phyloP scores from a whole-genome alignment of 768 basidiomycete species.

The Cyathus striatus region DNA sequence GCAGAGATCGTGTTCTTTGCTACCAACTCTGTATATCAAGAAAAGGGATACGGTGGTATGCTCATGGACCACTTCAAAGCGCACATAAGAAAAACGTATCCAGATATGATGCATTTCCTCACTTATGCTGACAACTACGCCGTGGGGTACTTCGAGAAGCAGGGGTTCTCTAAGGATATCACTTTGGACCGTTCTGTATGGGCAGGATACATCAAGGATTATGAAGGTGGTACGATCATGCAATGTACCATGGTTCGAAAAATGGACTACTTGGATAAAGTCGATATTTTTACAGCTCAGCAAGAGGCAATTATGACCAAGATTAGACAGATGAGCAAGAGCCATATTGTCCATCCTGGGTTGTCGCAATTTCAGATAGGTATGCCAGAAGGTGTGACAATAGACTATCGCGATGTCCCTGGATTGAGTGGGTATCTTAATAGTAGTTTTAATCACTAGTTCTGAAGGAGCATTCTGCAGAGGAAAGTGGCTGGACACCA shows the following conservation, averaged over 20 bases:
- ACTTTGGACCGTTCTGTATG: slow-evolving; percentile 85
- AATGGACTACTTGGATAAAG: slow-evolving; percentile 83
- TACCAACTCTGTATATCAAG: slow-evolving; percentile 93
- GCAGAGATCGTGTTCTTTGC: slow-evolving; percentile 99
- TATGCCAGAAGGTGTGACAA: slow-evolving; percentile 37
- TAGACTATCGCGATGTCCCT: slow-evolving; percentile 79
- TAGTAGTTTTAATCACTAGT: slow-evolving; percentile 3
- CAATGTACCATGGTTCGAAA: slow-evolving; percentile 94
- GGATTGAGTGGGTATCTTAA: slow-evolving; percentile 63
- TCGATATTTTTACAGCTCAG: slow-evolving; percentile 70
- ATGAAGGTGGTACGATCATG: slow-evolving; percentile 99
- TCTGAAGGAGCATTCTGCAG: slow-evolving; percentile 29
- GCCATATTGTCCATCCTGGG: slow-evolving; percentile 83
- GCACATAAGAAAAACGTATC: slow-evolving; percentile 79
- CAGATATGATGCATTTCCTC: slow-evolving; percentile 88
- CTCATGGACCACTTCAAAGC: slow-evolving; percentile 98
- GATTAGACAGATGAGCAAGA: slow-evolving; percentile 80
- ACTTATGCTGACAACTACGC: slow-evolving; percentile 99
- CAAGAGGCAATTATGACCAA: slow-evolving; percentile 87
- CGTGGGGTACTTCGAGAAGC: slow-evolving; percentile 98
- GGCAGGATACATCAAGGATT: slow-evolving; percentile 99
- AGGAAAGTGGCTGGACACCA: slow-evolving; percentile 90
- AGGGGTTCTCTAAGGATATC: slow-evolving; percentile 98
- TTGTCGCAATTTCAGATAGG: slow-evolving; percentile 70
- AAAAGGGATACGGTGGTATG: slow-evolving; percentile 98